A percentile compares a stretch with the other conserved stretches of the same genome.
Evolutionary conservation across 495 filamentous ascomycete genomes (phyloP).

Genomic region (Podospora sp.): DNA sequence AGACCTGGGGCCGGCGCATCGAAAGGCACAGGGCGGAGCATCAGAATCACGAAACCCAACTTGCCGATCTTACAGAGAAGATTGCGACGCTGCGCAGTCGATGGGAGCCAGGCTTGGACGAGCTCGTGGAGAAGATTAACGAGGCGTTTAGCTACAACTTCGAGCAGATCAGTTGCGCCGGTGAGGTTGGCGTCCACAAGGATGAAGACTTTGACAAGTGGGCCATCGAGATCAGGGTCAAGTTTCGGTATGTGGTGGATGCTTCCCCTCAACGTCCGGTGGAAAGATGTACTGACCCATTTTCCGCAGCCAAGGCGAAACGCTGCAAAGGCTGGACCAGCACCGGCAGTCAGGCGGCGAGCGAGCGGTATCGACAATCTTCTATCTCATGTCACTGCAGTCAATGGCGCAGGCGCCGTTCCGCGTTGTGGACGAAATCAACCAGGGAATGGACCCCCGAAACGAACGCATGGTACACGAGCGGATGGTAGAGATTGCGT

Average conservation of each 20-base stretch:
- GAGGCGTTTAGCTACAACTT: slow-evolving; percentile 90
- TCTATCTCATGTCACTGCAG: slow-evolving; percentile 98
- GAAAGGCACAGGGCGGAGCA: slow-evolving; percentile 45
- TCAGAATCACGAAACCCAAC: slow-evolving; percentile 46
- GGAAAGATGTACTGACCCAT: slow-evolving; percentile 1
- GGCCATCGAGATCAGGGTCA: slow-evolving; percentile 92
- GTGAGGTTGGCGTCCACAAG: slow-evolving; percentile 80
- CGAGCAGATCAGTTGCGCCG: slow-evolving; percentile 91
- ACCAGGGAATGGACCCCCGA: slow-evolving; percentile 98
- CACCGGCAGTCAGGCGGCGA: slow-evolving; percentile 97
- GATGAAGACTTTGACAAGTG: slow-evolving; percentile 89
- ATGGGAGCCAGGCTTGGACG: slow-evolving; percentile 88
- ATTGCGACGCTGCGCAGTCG: slow-evolving; percentile 59
- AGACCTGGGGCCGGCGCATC: slow-evolving; percentile 64
- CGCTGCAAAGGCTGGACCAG: slow-evolving; percentile 78
- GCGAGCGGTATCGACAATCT: slow-evolving; percentile 94
- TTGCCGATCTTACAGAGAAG: slow-evolving; percentile 56
- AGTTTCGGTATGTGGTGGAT: slow-evolving; percentile 70
- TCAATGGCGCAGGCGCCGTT: slow-evolving; percentile 94
- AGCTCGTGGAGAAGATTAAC: slow-evolving; percentile 76
- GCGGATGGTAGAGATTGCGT: slow-evolving; percentile 93
- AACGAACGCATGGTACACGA: slow-evolving; percentile 98
- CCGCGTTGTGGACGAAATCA: slow-evolving; percentile 99
- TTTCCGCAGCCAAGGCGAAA: slow-evolving; percentile 68
- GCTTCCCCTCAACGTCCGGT: background rate